phyloP scores from a whole-genome alignment of 2,329 filamentous ascomycete species.

The Penicillium aurantiogriseum region DNA sequence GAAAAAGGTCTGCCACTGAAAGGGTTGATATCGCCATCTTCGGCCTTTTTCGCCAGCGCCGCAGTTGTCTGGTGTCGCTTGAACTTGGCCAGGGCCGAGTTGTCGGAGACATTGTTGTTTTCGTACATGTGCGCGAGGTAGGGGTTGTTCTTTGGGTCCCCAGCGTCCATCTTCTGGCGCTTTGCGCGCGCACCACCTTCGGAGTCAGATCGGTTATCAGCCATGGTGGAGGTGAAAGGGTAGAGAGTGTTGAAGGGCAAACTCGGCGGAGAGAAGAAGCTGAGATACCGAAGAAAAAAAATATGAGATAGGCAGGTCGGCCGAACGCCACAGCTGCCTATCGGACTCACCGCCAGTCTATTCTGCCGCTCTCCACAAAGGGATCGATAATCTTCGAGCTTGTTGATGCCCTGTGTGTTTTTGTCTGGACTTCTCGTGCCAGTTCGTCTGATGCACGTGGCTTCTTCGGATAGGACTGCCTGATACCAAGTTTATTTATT shows the following conservation, averaged over 20 bases:
- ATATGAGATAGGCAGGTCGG: conserved; percentile 35
- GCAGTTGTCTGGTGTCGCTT: conserved; percentile 79
- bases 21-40: conserved; percentile 79
- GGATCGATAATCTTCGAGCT: conserved; percentile 20
- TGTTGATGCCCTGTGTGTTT: conserved; percentile 4
- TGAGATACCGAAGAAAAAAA: conserved; percentile 21
- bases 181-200: conserved; percentile 53
- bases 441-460: neutral
- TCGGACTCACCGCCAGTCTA: conserved; percentile 27
- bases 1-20: conserved; percentile 79
- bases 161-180: conserved; percentile 53
- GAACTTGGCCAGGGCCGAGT: conserved; percentile 63
- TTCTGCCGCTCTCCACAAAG: conserved; percentile 35
- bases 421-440: neutral
- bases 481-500: neutral
- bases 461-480: neutral
- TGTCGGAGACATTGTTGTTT: conserved; percentile 36
- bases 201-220: conserved; percentile 56
- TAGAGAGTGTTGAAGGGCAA: conserved; percentile 15
- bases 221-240: conserved; percentile 45
- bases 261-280: conserved; percentile 12
- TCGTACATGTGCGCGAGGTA: conserved; percentile 87
- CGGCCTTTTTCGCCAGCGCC: conserved; percentile 67
- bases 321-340: conserved; percentile 29
- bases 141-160: conserved; percentile 65